phyloP scores from a whole-genome alignment of 2,329 filamentous ascomycete species.

The Xylariales sp. region DNA sequence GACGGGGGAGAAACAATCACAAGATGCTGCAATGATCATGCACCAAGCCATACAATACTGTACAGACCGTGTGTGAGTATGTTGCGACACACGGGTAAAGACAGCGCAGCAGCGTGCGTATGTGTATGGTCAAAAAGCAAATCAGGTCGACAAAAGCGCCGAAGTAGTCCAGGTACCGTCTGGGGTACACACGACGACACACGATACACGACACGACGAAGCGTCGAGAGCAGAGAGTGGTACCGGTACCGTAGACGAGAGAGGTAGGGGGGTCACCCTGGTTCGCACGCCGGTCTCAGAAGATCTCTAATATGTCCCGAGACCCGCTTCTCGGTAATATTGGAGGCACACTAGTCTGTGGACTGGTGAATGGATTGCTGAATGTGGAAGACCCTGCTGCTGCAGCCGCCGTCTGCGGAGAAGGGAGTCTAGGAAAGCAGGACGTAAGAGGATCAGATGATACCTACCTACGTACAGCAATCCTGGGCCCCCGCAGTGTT shows the following conservation, averaged over 20 bases:
- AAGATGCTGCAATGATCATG: conserved; percentile 13
- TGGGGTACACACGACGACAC: conserved; percentile 8
- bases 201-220: background rate
- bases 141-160: conserved; percentile 9
- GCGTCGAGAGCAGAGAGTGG: background rate
- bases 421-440: conserved; percentile 5
- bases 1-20: conserved; percentile 16
- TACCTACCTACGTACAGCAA: conserved; percentile 23
- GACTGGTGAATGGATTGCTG: background rate
- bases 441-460: conserved; percentile 29
- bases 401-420: conserved; percentile 37
- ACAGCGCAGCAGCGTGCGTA: background rate
- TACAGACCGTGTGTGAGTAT: conserved; percentile 8
- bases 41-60: conserved; percentile 6
- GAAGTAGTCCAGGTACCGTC: conserved; percentile 8
- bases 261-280: conserved; percentile 15
- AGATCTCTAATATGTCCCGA: conserved; percentile 32
- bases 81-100: background rate
- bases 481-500: background rate
- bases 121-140: conserved; percentile 3
- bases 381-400: conserved; percentile 15
- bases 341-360: background rate
- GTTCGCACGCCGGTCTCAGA: conserved; percentile 28
- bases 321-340: conserved; percentile 30
- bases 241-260: too few species aligned